Percentiles rank a stretch among this genome's conserved stretches.
Evolutionary conservation across 108 stramenopile genomes (phyloP).

Genomic region (Poteriospumella lacustris): DNA sequence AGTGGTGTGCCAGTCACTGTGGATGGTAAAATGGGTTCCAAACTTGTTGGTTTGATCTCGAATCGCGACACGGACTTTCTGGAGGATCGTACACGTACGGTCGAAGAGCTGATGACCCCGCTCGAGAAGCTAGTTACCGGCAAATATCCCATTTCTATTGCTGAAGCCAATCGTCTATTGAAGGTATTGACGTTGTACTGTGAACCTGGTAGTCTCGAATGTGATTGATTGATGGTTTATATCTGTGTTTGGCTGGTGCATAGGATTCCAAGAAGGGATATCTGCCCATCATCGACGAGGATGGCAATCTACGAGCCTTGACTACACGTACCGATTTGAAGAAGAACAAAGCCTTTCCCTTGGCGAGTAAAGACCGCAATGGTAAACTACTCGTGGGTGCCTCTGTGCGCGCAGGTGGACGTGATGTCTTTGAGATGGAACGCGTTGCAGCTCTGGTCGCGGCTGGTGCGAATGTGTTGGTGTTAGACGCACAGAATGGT

Average conservation of each 20-base stretch:
- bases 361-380: slow-evolving; percentile 14
- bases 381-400: slow-evolving; percentile 19
- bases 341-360: slow-evolving; percentile 19
- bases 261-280: slow-evolving; percentile 28
- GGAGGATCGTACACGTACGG: neutral
- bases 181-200: neutral
- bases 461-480: slow-evolving; percentile 6
- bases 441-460: neutral
- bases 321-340: slow-evolving; percentile 27
- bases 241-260: too few relatives aligned
- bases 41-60: slow-evolving; percentile 22
- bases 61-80: slow-evolving; percentile 25
- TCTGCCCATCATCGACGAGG: slow-evolving; percentile 14
- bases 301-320: slow-evolving; percentile 12
- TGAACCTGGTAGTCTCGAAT: neutral
- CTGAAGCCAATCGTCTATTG: neutral
- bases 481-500: slow-evolving; percentile 27
- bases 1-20: slow-evolving; percentile 30
- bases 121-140: slow-evolving; percentile 4
- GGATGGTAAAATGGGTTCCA: slow-evolving; percentile 26
- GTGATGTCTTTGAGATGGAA: slow-evolving; percentile 12
- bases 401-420: neutral
- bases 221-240: too few relatives aligned
- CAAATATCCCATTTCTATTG: slow-evolving; percentile 3
- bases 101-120: slow-evolving; percentile 26